Evolutionary conservation across 179 eudicot species (phyloP).

Genomic region (Spinacia oleracea): DNA sequence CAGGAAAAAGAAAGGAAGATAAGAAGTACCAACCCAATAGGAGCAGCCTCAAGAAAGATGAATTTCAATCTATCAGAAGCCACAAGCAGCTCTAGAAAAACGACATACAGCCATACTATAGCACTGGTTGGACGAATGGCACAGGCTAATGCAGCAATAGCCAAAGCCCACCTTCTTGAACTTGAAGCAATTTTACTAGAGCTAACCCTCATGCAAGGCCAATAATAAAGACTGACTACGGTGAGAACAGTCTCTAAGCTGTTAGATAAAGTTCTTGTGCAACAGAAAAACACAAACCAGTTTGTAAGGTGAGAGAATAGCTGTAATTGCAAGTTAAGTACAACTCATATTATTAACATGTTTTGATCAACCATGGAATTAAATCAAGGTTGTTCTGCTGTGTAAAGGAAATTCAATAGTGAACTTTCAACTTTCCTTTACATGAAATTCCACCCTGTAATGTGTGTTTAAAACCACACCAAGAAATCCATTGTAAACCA

Average conservation of each 20-base stretch:
- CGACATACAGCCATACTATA: constrained; percentile 85
- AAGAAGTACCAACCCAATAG: constrained; percentile 71
- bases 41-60: constrained; percentile 67
- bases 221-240: constrained; percentile 72
- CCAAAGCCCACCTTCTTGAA: constrained; percentile 76
- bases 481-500: not conserved
- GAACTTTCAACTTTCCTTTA: not conserved
- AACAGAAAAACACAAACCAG: constrained; percentile 97
- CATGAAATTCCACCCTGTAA: not conserved
- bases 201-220: constrained; percentile 78
- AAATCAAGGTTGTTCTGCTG: not conserved
- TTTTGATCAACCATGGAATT: not conserved
- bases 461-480: not conserved
- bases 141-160: constrained; percentile 81
- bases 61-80: constrained; percentile 61
- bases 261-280: constrained; percentile 82
- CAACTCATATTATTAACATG: constrained; percentile 5
- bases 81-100: constrained; percentile 57
- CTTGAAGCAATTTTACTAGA: constrained; percentile 33
- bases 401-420: not conserved
- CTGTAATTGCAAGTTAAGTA: constrained; percentile 59
- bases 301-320: constrained; percentile 80
- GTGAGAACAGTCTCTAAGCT: constrained; percentile 96
- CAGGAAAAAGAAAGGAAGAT: constrained; percentile 5
- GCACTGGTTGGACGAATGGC: constrained; percentile 97